phyloP scores from a whole-genome alignment of 352 stramenopile genomes.

The Bremia lactucae region DNA sequence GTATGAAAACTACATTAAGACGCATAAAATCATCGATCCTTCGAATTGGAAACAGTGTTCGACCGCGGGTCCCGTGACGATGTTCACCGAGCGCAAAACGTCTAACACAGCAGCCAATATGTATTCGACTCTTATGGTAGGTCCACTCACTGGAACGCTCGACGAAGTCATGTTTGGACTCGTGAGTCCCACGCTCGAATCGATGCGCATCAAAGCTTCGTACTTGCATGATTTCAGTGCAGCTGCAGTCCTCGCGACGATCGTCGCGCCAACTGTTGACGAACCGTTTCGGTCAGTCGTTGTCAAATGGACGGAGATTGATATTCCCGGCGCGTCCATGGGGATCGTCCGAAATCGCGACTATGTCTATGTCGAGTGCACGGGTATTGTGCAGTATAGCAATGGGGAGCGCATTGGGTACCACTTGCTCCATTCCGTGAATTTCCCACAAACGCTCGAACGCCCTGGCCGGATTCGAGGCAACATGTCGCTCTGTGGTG shows the following conservation, averaged over 20 bases:
- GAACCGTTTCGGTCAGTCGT: neutral
- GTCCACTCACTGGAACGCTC: neutral
- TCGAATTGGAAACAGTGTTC: neutral
- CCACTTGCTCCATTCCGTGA: conserved; percentile 13
- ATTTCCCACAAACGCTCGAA: conserved; percentile 9
- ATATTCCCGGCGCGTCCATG: neutral
- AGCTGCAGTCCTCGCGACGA: no score
- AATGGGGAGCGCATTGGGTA: conserved; percentile 12
- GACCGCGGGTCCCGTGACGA: neutral
- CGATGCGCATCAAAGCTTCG: no score
- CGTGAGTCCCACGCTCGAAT: no score
- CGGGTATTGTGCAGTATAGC: neutral
- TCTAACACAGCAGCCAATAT: neutral
- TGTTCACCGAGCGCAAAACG: neutral
- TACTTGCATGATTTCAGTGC: no score
- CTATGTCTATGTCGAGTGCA: conserved; percentile 9
- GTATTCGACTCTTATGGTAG: neutral
- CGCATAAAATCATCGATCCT: neutral
- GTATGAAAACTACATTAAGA: neutral
- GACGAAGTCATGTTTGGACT: neutral
- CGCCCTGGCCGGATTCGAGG: conserved; percentile 12
- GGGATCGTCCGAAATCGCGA: neutral
- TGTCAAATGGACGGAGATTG: conserved; percentile 1
- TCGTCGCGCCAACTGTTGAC: neutral
- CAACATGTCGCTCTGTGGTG: conserved; percentile 28